Base-by-base conservation (phyloP, 306 rosid genomes). In the Comarum palustre region DNA sequence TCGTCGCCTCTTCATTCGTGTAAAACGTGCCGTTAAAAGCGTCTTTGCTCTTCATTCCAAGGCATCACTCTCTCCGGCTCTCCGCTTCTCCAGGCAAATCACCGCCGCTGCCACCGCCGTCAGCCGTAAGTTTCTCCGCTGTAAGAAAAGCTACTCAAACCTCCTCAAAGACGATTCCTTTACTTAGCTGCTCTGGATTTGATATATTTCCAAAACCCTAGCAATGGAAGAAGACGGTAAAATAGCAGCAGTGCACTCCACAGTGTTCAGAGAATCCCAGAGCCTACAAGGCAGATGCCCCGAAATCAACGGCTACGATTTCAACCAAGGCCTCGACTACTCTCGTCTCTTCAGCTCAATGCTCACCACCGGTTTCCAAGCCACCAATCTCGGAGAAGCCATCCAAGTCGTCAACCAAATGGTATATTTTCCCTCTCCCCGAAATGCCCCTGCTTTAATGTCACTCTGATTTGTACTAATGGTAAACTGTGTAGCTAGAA, bases 331-430 rank as follows among this genome's bases (percentile, higher is more conserved):
- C 12, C 71, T 91, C 3, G 66, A 89, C 69, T 91, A 89, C 71
- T 66, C 83, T n/a, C 82, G 82, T 54, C 91, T 94, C 63, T 79
- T 94, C 58, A 66, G 51, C 11, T 88, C 97, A 60, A 62, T 94
- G 85, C 6, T 84, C 71, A 75, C 87, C 55, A 89, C 97, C 67
- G 97, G 97, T 0, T 94, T 94, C 73, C 97, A 94, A 65, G 99
- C 99, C 77, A 91, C 97, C 68, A 84, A 91, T 75, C 83, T 94
- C 17, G 99, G 84, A 29, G 95, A 89, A 42, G 97, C 99, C 54
- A 79, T 94, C 2, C 64, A 86, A 73, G 80, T 89, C 19, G 85
- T 89, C 63, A 89, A 90, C 84, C 80, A 91, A 78, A 94, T 94
- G 99, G 96, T 93, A 46, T 64, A 71, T 68, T 71, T 67, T 36